Evolutionary conservation across 2,329 filamentous ascomycete species (phyloP).

Genomic region (Penicillium hesseltinei): DNA sequence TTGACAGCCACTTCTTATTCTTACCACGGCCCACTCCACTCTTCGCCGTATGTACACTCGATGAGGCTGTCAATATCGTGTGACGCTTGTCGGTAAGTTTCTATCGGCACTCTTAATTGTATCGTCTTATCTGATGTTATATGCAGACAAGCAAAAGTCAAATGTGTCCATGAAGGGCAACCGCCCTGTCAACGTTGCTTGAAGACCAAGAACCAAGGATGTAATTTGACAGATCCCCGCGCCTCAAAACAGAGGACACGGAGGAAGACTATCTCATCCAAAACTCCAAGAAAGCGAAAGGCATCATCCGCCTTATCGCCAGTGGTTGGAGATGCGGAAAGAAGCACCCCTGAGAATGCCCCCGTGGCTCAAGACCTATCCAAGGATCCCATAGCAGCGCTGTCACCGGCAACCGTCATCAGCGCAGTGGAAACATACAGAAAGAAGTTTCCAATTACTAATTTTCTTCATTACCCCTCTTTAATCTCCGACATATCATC

Average conservation of each 20-base stretch:
- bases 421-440: conserved; percentile 37
- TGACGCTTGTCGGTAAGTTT: conserved; percentile 33
- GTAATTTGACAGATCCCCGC: conserved; percentile 33
- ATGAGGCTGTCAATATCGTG: conserved; percentile 40
- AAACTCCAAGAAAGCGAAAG: conserved; percentile 18
- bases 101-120: background rate
- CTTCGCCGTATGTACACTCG: conserved; percentile 4
- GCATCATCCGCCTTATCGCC: conserved; percentile 6
- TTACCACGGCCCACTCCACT: background rate
- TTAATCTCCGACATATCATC: conserved; percentile 36
- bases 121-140: background rate
- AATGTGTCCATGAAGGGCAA: conserved; percentile 36
- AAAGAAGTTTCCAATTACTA: conserved; percentile 39
- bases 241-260: conserved; percentile 14
- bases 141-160: conserved; percentile 37
- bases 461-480: conserved; percentile 40
- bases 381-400: conserved; percentile 21
- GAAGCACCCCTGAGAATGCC: conserved; percentile 3
- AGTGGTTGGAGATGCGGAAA: background rate
- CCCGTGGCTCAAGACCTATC: background rate
- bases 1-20: conserved; percentile 1
- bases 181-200: conserved; percentile 36
- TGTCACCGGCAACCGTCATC: conserved; percentile 32
- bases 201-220: conserved; percentile 24
- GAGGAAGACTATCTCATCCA: conserved; percentile 1